Evolutionary conservation across 805 yeast species (phyloP).

Genomic region (Danielia oregonensis): DNA sequence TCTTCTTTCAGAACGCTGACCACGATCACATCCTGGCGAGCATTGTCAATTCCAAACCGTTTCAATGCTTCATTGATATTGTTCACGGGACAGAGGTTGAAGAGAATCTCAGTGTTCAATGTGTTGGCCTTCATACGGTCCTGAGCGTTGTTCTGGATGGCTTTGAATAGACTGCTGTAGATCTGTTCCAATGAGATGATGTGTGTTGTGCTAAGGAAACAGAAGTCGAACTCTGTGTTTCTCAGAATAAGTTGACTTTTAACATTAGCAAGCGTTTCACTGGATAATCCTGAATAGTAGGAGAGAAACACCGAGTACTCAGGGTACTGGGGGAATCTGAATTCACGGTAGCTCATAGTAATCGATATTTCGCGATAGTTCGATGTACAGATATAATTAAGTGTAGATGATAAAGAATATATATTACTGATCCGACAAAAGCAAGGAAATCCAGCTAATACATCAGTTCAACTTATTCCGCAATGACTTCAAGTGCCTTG

Average conservation of each 20-base stretch:
- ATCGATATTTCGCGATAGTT: too few relatives aligned
- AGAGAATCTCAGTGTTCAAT: constrained; percentile 67
- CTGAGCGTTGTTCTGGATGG: constrained; percentile 48
- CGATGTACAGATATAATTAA: too few relatives aligned
- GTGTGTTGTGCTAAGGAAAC: constrained; percentile 60
- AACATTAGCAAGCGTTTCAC: constrained; percentile 36
- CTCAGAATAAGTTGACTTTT: constrained; percentile 43
- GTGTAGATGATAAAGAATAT: too few relatives aligned
- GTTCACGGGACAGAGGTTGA: constrained; percentile 65
- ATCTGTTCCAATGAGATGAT: constrained; percentile 62
- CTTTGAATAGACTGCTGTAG: constrained; percentile 55
- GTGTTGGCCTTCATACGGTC: constrained; percentile 57
- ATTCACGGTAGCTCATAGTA: constrained; percentile 1
- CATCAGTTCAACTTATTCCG: too few relatives aligned
- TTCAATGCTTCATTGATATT: constrained; percentile 70
- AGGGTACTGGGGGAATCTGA: constrained; percentile 46
- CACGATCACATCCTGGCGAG: constrained; percentile 43
- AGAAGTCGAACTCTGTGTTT: constrained; percentile 50
- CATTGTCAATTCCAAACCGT: constrained; percentile 63
- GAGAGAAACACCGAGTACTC: constrained; percentile 33
- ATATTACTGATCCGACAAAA: too few relatives aligned
- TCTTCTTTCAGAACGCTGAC: constrained; percentile 42
- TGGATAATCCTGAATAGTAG: constrained; percentile 45
- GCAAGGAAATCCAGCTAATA: too few relatives aligned
- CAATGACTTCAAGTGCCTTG: too few relatives aligned